Evolutionary conservation across 1,284 basidiomycete genomes (phyloP).

Genomic region (Ustilago cynodontis): DNA sequence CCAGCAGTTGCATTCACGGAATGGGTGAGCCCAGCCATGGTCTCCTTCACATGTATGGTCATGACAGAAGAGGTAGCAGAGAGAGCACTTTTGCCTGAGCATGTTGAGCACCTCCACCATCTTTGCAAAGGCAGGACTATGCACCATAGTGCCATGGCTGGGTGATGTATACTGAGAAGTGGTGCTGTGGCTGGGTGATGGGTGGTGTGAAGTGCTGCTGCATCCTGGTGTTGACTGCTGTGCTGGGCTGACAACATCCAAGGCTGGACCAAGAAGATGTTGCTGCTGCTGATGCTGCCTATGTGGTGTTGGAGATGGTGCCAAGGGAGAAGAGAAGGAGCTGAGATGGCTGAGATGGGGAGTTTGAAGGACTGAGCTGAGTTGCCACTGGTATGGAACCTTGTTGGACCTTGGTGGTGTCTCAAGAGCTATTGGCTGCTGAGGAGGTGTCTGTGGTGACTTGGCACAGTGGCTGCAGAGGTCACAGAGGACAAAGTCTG

Average conservation of each 20-base stretch:
- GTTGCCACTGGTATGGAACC: neutral
- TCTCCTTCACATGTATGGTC: conserved; percentile 1
- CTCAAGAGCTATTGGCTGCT: neutral
- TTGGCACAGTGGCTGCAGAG: neutral
- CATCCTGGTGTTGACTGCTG: neutral
- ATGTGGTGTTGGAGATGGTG: neutral
- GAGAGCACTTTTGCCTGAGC: neutral
- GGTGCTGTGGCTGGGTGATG: too few relatives aligned
- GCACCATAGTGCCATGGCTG: neutral
- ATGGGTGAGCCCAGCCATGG: neutral
- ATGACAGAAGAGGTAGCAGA: conserved; percentile 13
- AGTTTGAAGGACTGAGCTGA: neutral
- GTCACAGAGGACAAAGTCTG: conserved; percentile 11
- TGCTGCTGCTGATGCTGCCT: neutral
- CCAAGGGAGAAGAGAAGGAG: neutral
- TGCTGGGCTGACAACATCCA: neutral
- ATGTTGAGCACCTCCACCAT: neutral
- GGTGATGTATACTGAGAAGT: neutral
- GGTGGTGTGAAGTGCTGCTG: neutral
- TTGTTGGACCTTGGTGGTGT: neutral
- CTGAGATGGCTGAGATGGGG: neutral
- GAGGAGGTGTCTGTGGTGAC: neutral
- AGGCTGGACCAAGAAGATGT: neutral
- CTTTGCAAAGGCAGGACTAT: neutral
- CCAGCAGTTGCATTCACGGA: neutral